Conservation (phyloP, 805 yeast genomes). For the Osmozyma mogii region DNA sequence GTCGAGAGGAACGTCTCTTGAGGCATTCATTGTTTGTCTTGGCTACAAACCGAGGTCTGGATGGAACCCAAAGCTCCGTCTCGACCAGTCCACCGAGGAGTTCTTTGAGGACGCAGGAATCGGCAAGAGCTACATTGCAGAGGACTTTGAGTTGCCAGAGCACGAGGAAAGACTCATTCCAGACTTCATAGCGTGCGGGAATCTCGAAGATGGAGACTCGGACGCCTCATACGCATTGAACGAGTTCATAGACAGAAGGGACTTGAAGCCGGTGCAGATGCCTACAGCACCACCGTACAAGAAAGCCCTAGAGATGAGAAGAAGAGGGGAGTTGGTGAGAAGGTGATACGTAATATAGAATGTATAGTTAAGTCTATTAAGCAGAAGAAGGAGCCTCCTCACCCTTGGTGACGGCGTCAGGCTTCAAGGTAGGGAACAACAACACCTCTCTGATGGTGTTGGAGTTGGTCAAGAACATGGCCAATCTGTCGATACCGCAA, state of each 20-base stretch:
- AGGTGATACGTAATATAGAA: too few species aligned
- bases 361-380: too few species aligned
- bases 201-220: constrained; percentile 77
- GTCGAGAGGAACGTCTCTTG: constrained; percentile 89
- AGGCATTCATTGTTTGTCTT: constrained; percentile 87
- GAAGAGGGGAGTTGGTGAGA: constrained; percentile 69
- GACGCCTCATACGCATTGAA: constrained; percentile 85
- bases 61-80: constrained; percentile 66
- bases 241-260: constrained; percentile 25
- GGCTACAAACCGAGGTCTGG: constrained; percentile 79
- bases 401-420: constrained; percentile 50
- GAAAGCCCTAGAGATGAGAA: constrained; percentile 78
- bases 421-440: constrained; percentile 97
- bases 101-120: constrained; percentile 61
- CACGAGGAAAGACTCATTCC: constrained; percentile 70
- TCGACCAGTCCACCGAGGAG: constrained; percentile 65
- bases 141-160: constrained; percentile 40
- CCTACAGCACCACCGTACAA: constrained; percentile 98
- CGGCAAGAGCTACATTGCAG: constrained; percentile 44
- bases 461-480: constrained; percentile 96
- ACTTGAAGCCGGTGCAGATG: constrained; percentile 85
- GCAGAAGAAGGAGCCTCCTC: constrained; percentile 18
- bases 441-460: constrained; percentile 96
- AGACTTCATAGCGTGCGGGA: constrained; percentile 95
- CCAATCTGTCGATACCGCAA: constrained; percentile 95